Evolutionary conservation across 257 asterid genomes (phyloP).

Genomic region (Solanum medicagineum): DNA sequence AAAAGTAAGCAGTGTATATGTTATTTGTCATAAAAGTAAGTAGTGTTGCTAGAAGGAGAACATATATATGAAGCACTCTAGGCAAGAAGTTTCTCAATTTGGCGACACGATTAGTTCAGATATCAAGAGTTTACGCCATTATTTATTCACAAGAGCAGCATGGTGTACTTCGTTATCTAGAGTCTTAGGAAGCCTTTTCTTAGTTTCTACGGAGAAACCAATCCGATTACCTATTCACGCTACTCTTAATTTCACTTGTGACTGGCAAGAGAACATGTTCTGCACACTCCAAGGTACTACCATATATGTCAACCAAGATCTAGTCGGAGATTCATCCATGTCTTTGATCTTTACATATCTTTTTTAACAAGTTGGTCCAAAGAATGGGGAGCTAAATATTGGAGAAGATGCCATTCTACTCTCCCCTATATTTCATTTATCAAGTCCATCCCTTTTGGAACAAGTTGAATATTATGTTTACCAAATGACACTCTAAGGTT

Average conservation of each 20-base stretch:
- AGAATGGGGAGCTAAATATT: slow-evolving; percentile 30
- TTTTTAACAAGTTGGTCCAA: slow-evolving; percentile 51
- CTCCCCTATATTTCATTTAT: slow-evolving; percentile 66
- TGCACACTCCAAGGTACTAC: slow-evolving; percentile 4
- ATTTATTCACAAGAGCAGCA: background rate
- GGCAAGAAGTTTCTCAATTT: background rate
- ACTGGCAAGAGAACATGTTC: slow-evolving; percentile 3
- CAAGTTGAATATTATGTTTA: slow-evolving; percentile 21
- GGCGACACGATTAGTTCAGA: background rate
- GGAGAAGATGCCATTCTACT: slow-evolving; percentile 43
- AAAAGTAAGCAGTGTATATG: background rate
- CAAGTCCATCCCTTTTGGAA: slow-evolving; percentile 71
- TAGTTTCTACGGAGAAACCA: background rate
- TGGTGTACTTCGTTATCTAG: background rate
- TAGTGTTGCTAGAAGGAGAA: background rate
- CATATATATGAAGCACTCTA: background rate
- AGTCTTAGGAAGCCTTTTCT: background rate
- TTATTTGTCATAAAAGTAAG: background rate
- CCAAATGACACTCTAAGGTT: slow-evolving; percentile 16
- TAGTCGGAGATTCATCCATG: slow-evolving; percentile 49
- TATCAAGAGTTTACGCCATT: background rate
- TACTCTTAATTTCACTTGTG: slow-evolving; percentile 8
- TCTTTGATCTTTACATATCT: slow-evolving; percentile 41
- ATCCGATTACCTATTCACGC: slow-evolving; percentile 1
- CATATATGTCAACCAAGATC: slow-evolving; percentile 26